Base-by-base conservation (phyloP, 768 basidiomycete genomes). In the Chiua virens region DNA sequence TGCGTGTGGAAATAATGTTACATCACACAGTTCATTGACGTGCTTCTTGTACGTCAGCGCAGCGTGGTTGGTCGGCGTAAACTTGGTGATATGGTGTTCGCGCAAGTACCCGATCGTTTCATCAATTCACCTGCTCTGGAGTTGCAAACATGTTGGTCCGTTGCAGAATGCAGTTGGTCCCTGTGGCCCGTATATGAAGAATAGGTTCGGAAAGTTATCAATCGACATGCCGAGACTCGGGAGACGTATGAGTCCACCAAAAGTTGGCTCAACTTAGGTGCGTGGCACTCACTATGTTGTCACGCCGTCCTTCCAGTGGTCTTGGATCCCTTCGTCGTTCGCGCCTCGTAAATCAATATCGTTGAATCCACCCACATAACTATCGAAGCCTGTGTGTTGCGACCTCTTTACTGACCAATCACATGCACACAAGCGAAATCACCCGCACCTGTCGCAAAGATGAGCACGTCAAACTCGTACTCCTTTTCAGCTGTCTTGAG, bases 371-470 rank as follows among this genome's bases (percentile, higher is more conserved):
- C 57, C 53, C 2, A 45, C 35, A 10, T 49, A 47, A 13, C 8
- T 6, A 30, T 60, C 57, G 22, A 60, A 60, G 0, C 59, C 58
- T 60, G 23, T 21, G 15, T 38, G 35, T 28, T 5, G 5, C 11
- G 8, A n/a, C 3, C 3, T 13, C 18, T 45, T 9, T 30, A 32
- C 20, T 11, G 9, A 30, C 10, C 28, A 8, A 30, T 30, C 28
- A 8, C 8, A 30, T 27, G 8, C 28, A 11, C 10, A 8, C 10
- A 30, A 30, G 28, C 9, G 28, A 10, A 10, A 8, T 30, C 28
- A 10, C 9, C 3, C 45, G 6, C 28, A 60, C 58, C 58, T 22
- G 58, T 56, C n/a, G 59, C 58, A 34, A 60, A 36, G 30, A 56
- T 4, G 18, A 60, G 47, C 8, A 56, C 50, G n/a, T 60, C 58